Evolutionary conservation across 2,329 filamentous ascomycete species (phyloP), one percentile per base, ranked within the genome.

Genomic region (Xenosphaeropsis pyriputrescens): DNA sequence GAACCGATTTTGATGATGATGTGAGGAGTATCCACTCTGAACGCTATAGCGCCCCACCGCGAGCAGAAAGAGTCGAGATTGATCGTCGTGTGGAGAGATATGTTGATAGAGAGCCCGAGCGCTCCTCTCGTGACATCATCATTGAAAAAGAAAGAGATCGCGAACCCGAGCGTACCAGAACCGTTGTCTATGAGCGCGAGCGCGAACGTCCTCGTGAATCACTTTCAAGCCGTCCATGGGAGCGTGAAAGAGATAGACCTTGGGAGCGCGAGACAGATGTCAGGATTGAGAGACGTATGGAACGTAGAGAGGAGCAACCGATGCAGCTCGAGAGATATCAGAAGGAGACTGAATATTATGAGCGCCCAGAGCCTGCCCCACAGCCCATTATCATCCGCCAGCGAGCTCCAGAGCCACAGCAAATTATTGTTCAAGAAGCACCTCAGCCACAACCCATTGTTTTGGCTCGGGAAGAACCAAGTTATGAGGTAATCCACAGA

Each of bases 271-370:
- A 65, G 35, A 65, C 47, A 2, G 49, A 51, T 37, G 33, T 51
- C 18, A 47, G 43, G 32, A 41, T 51, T 29, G 47, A 50, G 41
- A 48, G 48, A 34, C 44, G 45, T 6, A 31, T 38, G 4, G 44
- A 38, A 40, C 41, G 29, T 36, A 45, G 47, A n/a, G 49, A 53
- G 12, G 50, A 54, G 29, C 51, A 49, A 15, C 51, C 51, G 12
- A 50, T 50, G 39, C 68, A 76, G 14, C 49, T 75, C 32, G 73
- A 78, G 51, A 65, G 64, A 50, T 75, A 73, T 49, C 68, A 68
- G 48, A 69, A 68, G 52, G 73, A 79, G 51, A 72, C 70, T 2
- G 74, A 79, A 46, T 78, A 75, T 52, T 79, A 70, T 48, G 59
- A 66, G 33, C 65, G 66, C 3, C 59, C 63, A 18, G 61, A 69